These are phyloP conservation scores for Pseudopithomyces maydicus DNA, from an alignment of 2,329 filamentous ascomycete genomes.

Conservation along the genomic window DNA sequence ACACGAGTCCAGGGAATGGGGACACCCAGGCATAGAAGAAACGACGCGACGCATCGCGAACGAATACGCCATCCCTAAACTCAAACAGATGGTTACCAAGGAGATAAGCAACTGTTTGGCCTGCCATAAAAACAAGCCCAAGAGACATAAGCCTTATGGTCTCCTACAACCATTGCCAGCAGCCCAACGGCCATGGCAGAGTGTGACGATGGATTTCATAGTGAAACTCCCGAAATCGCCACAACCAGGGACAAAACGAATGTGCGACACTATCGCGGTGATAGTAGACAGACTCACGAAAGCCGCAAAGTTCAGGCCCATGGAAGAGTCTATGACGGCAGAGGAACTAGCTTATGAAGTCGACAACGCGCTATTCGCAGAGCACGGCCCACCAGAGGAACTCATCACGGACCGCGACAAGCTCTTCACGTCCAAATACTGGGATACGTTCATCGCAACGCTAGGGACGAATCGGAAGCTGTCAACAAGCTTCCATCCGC, in stretches of 20 bases:
- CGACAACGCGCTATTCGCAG: not conserved
- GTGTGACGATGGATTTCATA: not conserved
- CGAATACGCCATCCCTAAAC: not conserved
- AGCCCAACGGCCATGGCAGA: not conserved
- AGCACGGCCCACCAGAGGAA: not conserved
- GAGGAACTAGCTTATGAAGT: not conserved
- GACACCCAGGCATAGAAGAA: not conserved
- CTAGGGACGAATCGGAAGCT: not conserved
- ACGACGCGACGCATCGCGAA: not conserved
- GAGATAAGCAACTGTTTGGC: not conserved
- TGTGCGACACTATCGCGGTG: not conserved
- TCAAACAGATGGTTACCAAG: not conserved
- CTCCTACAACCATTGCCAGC: not conserved
- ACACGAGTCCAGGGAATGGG: not conserved
- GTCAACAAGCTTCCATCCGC: not conserved
- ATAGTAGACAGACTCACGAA: not conserved
- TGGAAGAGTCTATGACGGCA: not conserved
- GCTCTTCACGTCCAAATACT: conserved; percentile 1
- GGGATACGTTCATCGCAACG: not conserved
- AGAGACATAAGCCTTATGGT: not conserved
- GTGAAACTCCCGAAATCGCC: not conserved
- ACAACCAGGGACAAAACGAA: not conserved
- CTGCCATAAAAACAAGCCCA: not conserved
- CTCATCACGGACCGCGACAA: not conserved
- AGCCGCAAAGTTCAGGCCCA: not conserved